phyloP scores from a whole-genome alignment of 768 basidiomycete genomes.

The Leccinellum rugosiceps region DNA sequence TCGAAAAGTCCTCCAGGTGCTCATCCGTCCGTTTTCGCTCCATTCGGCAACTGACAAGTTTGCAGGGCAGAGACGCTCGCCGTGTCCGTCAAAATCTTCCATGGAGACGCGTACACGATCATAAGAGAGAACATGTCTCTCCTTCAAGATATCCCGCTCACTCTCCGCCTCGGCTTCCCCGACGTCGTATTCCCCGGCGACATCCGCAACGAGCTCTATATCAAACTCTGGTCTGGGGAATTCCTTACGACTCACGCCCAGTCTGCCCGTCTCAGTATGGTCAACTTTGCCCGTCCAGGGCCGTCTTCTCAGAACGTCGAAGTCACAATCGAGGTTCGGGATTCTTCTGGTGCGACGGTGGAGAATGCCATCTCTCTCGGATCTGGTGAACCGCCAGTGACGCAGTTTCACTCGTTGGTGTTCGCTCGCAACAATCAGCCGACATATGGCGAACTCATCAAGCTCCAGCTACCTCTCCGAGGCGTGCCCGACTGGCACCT shows the following conservation, averaged over 20 bases:
- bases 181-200: slow-evolving; percentile 95
- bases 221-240: slow-evolving; percentile 94
- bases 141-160: slow-evolving; percentile 76
- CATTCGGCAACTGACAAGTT: slow-evolving; percentile 1
- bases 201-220: slow-evolving; percentile 90
- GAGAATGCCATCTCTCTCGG: slow-evolving; percentile 78
- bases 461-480: slow-evolving; percentile 70
- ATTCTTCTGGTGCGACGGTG: slow-evolving; percentile 62
- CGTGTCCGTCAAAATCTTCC: slow-evolving; percentile 81
- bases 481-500: slow-evolving; percentile 80
- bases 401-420: slow-evolving; percentile 87
- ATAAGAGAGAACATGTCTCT: slow-evolving; percentile 82
- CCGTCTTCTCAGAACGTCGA: slow-evolving; percentile 62
- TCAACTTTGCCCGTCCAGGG: slow-evolving; percentile 57
- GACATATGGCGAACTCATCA: slow-evolving; percentile 91
- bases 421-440: slow-evolving; percentile 86
- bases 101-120: slow-evolving; percentile 74
- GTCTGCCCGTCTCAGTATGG: slow-evolving; percentile 55
- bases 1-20: slow-evolving; percentile 78
- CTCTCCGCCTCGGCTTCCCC: slow-evolving; percentile 87
- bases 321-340: slow-evolving; percentile 85
- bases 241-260: slow-evolving; percentile 58
- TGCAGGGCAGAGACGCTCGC: slow-evolving; percentile 82
- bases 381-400: slow-evolving; percentile 76
- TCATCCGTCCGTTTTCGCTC: slow-evolving; percentile 16